Conservation (phyloP, 495 filamentous ascomycete species). For the Hypoxylon trugodes region DNA sequence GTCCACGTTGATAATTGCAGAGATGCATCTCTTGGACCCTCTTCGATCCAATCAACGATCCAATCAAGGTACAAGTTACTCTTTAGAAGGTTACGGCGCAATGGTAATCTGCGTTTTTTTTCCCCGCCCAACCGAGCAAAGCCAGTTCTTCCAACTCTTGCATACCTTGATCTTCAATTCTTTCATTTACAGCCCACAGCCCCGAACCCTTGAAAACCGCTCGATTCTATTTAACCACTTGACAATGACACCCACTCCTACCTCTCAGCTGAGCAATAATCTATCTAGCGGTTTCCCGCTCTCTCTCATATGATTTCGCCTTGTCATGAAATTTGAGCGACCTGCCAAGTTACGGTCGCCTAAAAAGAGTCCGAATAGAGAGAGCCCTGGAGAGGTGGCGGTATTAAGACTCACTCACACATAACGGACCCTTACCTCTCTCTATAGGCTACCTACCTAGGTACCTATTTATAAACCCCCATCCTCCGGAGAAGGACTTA, state of each 20-base stretch:
- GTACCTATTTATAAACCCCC: slow-evolving; percentile 16
- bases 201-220: slow-evolving; percentile 29
- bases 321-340: slow-evolving; percentile 14
- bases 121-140: slow-evolving; percentile 34
- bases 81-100: slow-evolving; percentile 20
- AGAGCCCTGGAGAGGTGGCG: slow-evolving; percentile 8
- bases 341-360: slow-evolving; percentile 15
- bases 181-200: slow-evolving; percentile 43
- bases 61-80: slow-evolving; percentile 22
- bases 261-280: slow-evolving; percentile 19
- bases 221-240: slow-evolving; percentile 38
- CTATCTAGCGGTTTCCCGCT: slow-evolving; percentile 1
- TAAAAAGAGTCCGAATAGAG: slow-evolving; percentile 4
- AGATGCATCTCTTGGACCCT: slow-evolving; percentile 7
- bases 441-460: too few species aligned
- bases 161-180: slow-evolving; percentile 33
- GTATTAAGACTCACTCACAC: too few species aligned
- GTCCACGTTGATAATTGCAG: slow-evolving; percentile 34
- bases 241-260: slow-evolving; percentile 36
- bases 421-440: too few species aligned
- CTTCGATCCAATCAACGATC: slow-evolving; percentile 7
- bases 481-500: too few species aligned
- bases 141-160: slow-evolving; percentile 34
- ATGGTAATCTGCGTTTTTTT: slow-evolving; percentile 38
- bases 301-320: slow-evolving; percentile 34